These are phyloP conservation scores for Colletotrichum sp. DNA, from an alignment of 2,329 filamentous ascomycete genomes.

Conservation along the genomic window DNA sequence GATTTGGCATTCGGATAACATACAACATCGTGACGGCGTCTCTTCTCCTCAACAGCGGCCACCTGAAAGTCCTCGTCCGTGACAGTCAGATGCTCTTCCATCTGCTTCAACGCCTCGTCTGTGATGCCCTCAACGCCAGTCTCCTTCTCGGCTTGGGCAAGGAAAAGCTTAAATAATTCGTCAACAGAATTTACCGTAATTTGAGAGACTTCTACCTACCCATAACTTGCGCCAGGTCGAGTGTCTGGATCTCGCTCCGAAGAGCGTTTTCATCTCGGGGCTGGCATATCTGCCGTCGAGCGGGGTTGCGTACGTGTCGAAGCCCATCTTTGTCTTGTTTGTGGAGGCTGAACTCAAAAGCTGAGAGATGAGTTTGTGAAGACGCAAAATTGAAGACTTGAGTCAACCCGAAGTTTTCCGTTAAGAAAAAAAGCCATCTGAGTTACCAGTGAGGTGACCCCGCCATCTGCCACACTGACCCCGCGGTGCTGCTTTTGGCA, in stretches of 20 bases:
- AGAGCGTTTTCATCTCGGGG: slow-evolving; percentile 78
- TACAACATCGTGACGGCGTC: slow-evolving; percentile 55
- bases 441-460: slow-evolving; percentile 2
- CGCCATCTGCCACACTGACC: not conserved
- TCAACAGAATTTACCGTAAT: not conserved
- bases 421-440: not conserved
- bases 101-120: slow-evolving; percentile 75
- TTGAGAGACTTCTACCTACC: slow-evolving; percentile 34
- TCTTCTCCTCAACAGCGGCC: slow-evolving; percentile 78
- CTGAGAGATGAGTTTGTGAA: not conserved
- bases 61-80: slow-evolving; percentile 80
- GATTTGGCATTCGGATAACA: not conserved
- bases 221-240: slow-evolving; percentile 86
- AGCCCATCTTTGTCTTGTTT: not conserved
- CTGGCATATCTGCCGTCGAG: slow-evolving; percentile 76
- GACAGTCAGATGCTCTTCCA: slow-evolving; percentile 75
- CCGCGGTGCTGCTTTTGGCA: slow-evolving; percentile 6
- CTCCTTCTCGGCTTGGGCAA: slow-evolving; percentile 83
- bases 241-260: slow-evolving; percentile 76
- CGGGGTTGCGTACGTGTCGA: slow-evolving; percentile 43
- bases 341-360: not conserved
- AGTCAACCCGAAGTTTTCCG: not conserved
- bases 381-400: not conserved
- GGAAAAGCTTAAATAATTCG: slow-evolving; percentile 53
- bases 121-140: slow-evolving; percentile 76